Evolutionary conservation across 139 green algal genomes (phyloP), one percentile per base, ranked within the genome.

Genomic region (Micractinium conductrix): DNA sequence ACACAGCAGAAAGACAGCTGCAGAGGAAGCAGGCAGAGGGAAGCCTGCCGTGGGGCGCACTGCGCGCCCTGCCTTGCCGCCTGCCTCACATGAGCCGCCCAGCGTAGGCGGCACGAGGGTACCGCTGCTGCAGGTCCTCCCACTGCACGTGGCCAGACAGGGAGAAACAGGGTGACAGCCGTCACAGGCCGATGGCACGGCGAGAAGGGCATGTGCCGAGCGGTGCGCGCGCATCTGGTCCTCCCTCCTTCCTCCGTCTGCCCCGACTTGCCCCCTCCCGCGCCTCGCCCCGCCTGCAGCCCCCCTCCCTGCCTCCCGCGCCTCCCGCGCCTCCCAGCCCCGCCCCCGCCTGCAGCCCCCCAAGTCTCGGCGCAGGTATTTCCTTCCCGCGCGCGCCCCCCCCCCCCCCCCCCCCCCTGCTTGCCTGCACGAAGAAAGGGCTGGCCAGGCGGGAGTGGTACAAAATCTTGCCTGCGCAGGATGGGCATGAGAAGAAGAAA

Each of bases 111-210:
- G 85, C 78, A 2, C 92, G 53, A 2, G 92, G 91, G 43, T 93
- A 96, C 7, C 81, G 74, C 17, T 40, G 7, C 24, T 82, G 78
- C 74, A 98, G 80, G 67, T 91, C 88, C 60, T 92, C 87, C 95
- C 95, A 98, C 74, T 96, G 91, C 60, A 92, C 84, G n/a, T n/a
- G n/a, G n/a, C n/a, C n/a, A n/a, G n/a, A n/a, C n/a, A 74, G 40
- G 16, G 14, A 43, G 28, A 28, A 8, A 16, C 8, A 35, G 28
- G 43, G 12, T 7, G 43, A 26, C 26, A 22, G 71, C 1, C 28
- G 28, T 30, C 43, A 7, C 17, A 63, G 28, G 9, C 6, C 22
- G 44, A 43, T 6, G 28, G 43, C 17, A 12, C 19, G 30, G 24
- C 14, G 2, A 10, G 40, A 6, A 76, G 70, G 70, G 30, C 35